These are phyloP conservation scores for Amphicarpaea edgeworthii DNA, from an alignment of 306 rosid species.

Conservation along the genomic window DNA sequence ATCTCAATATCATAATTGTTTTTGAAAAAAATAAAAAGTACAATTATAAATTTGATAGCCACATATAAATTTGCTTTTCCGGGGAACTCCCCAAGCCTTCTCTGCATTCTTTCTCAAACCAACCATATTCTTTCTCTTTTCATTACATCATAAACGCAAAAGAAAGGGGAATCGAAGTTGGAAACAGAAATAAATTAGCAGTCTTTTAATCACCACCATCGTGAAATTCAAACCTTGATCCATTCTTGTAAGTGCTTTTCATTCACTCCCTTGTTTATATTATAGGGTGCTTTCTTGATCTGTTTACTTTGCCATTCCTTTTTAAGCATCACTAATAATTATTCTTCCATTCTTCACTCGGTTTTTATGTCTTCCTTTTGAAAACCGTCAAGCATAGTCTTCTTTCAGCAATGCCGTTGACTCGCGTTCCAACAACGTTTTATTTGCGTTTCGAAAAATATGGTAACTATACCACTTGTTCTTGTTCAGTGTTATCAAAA, in stretches of 20 bases:
- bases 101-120: conserved; percentile 1
- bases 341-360: not conserved
- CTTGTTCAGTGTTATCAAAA: not conserved
- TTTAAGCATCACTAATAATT: not conserved
- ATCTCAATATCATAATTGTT: not conserved
- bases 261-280: not conserved
- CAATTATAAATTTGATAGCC: conserved; percentile 20
- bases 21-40: too few species aligned
- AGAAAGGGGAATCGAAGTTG: not conserved
- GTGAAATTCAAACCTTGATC: not conserved
- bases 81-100: not conserved
- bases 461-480: conserved; percentile 5
- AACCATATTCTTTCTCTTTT: not conserved
- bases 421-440: conserved; percentile 19
- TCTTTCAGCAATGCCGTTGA: conserved; percentile 57
- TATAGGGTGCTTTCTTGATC: conserved; percentile 8
- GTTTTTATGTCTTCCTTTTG: not conserved
- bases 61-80: not conserved
- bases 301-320: not conserved
- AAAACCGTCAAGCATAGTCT: conserved; percentile 21
- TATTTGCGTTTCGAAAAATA: conserved; percentile 16
- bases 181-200: not conserved
- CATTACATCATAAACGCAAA: not conserved
- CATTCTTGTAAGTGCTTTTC: conserved; percentile 11
- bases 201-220: not conserved